Conservation (phyloP, 2,329 filamentous ascomycete species). For the Paraphaeosphaeria minitans region DNA sequence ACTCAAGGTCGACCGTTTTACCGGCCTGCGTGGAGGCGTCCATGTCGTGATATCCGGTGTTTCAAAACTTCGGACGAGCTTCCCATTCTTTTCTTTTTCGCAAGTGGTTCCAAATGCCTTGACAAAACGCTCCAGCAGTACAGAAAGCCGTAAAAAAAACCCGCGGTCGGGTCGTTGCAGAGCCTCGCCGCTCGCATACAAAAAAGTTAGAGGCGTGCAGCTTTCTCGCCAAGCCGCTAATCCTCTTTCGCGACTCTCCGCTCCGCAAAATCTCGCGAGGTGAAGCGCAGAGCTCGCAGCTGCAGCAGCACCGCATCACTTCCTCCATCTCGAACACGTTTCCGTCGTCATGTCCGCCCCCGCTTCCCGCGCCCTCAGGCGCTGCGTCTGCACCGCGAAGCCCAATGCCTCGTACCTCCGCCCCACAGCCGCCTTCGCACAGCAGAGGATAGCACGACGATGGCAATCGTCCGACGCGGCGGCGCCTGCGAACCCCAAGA, state of each 20-base stretch:
- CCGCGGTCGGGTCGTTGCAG: conserved; percentile 10
- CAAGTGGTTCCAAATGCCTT: not conserved
- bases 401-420: conserved; percentile 29
- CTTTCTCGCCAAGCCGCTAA: conserved; percentile 31
- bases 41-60: conserved; percentile 22
- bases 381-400: conserved; percentile 48
- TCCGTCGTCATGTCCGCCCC: conserved; percentile 50
- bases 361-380: conserved; percentile 51
- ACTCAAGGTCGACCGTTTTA: conserved; percentile 35
- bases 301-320: conserved; percentile 20
- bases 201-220: conserved; percentile 25
- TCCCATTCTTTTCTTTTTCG: conserved; percentile 32
- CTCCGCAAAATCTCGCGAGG: conserved; percentile 35
- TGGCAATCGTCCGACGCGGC: conserved; percentile 84
- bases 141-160: not conserved
- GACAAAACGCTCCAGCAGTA: not conserved
- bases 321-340: not conserved
- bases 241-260: conserved; percentile 23
- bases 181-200: conserved; percentile 23
- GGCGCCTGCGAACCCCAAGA: conserved; percentile 80
- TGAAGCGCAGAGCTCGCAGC: conserved; percentile 15
- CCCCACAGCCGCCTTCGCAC: conserved; percentile 42
- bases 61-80: conserved; percentile 33
- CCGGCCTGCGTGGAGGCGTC: conserved; percentile 24
- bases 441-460: conserved; percentile 63